Evolutionary conservation across 2,329 filamentous ascomycete species (phyloP).

Genomic region (Hirsutella rhossiliensis): DNA sequence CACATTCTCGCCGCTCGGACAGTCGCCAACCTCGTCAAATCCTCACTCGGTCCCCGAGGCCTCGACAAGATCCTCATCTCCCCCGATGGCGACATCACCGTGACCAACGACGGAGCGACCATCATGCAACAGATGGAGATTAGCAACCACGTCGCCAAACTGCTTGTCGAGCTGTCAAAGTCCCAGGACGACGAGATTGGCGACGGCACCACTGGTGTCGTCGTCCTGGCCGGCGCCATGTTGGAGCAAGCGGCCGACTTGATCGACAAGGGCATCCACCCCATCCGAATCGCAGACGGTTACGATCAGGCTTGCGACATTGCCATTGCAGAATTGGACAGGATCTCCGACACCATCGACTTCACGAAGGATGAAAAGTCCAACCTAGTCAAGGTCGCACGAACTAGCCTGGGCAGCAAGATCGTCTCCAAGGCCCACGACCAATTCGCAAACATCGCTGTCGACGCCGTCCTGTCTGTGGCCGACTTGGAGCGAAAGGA

Average conservation of each 20-base stretch:
- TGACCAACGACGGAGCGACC: constrained; percentile 97
- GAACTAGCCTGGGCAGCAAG: constrained; percentile 93
- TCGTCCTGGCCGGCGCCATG: constrained; percentile 87
- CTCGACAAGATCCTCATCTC: constrained; percentile 99
- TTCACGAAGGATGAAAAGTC: constrained; percentile 70
- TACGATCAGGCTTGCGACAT: constrained; percentile 98
- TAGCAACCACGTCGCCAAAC: constrained; percentile 93
- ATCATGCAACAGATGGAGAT: constrained; percentile 99
- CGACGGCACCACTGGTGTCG: constrained; percentile 94
- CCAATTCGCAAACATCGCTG: constrained; percentile 93
- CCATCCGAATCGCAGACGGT: constrained; percentile 94
- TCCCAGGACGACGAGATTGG: constrained; percentile 99
- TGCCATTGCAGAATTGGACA: constrained; percentile 82
- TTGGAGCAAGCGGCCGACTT: constrained; percentile 94
- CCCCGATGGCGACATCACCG: constrained; percentile 95
- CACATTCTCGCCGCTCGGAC: constrained; percentile 96
- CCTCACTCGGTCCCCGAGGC: constrained; percentile 86
- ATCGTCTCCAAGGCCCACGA: constrained; percentile 98
- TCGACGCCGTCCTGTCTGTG: constrained; percentile 92
- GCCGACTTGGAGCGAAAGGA: constrained; percentile 93
- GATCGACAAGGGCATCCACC: constrained; percentile 99
- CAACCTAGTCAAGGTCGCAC: constrained; percentile 89
- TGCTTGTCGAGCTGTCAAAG: constrained; percentile 93
- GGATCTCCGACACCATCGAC: constrained; percentile 80
- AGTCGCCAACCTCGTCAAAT: constrained; percentile 94